Evolutionary conservation across 768 basidiomycete species (phyloP).

Genomic region (Kwoniella sp.): DNA sequence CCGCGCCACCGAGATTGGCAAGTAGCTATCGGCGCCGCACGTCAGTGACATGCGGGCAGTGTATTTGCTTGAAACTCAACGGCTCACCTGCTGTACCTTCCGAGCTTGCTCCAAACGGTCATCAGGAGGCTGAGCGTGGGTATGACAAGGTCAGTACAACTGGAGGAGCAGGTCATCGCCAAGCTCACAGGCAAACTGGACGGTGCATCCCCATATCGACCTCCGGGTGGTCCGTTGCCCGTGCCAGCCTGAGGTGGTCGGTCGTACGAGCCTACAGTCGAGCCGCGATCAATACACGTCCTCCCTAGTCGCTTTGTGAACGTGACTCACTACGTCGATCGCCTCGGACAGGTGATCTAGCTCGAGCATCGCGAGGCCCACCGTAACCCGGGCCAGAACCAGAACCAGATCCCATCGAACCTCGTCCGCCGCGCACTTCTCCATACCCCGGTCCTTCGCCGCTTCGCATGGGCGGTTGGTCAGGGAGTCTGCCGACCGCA

Average conservation of each 20-base stretch:
- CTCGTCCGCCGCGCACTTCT: constrained; percentile 16
- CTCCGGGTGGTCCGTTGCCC: neutral
- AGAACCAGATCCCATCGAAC: neutral
- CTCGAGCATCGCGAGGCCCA: constrained; percentile 2
- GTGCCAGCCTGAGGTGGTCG: too few relatives aligned
- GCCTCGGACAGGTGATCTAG: constrained; percentile 6
- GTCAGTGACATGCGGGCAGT: neutral
- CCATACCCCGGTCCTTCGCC: constrained; percentile 28
- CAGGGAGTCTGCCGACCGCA: neutral
- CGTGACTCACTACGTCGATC: constrained; percentile 7
- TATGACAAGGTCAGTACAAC: too few relatives aligned
- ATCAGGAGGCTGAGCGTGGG: constrained; percentile 53
- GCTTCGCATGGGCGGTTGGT: constrained; percentile 4
- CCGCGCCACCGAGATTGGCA: constrained; percentile 7
- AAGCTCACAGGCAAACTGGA: constrained; percentile 15
- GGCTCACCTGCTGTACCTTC: constrained; percentile 39
- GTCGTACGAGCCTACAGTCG: constrained; percentile 7
- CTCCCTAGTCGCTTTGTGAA: neutral
- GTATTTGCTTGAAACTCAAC: neutral
- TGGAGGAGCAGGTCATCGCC: neutral
- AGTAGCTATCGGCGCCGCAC: constrained; percentile 2
- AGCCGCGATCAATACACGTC: neutral
- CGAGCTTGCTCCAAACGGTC: constrained; percentile 72
- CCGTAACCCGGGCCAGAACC: neutral
- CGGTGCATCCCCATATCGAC: constrained; percentile 20